Conservation (phyloP, 164 flowering plant genomes). For the Vitis labrusca region DNA sequence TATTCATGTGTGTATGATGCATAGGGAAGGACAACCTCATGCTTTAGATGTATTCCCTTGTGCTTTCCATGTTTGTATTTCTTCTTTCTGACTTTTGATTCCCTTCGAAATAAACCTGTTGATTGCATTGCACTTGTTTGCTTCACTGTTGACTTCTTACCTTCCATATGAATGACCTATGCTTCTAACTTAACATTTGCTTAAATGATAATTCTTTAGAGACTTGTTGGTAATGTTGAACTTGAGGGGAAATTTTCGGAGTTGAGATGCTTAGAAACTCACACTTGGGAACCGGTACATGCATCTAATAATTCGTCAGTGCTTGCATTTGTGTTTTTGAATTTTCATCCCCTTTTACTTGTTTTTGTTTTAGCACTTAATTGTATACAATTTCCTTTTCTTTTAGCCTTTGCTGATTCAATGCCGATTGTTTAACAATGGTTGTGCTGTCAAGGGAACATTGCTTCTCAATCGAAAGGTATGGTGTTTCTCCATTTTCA, state of each 20-base stretch:
- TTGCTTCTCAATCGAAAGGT: conserved; percentile 75
- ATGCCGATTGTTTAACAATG: conserved; percentile 65
- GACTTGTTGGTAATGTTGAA: conserved; percentile 7
- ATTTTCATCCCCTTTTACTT: background rate
- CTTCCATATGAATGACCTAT: no score
- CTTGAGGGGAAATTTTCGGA: conserved; percentile 17
- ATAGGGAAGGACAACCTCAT: no score
- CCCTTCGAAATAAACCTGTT: no score
- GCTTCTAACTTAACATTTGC: no score
- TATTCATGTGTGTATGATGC: no score
- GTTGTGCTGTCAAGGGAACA: conserved; percentile 86
- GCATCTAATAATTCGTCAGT: background rate
- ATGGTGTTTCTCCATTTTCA: background rate
- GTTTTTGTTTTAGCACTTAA: background rate
- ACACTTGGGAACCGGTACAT: conserved; percentile 34
- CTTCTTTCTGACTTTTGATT: no score
- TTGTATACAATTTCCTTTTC: conserved; percentile 2
- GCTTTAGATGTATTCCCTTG: no score
- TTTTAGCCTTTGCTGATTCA: conserved; percentile 79
- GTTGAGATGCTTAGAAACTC: conserved; percentile 5
- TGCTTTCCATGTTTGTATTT: no score
- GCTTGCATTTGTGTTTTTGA: background rate
- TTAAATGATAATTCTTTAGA: conserved; percentile 7
- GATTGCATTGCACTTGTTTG: no score
- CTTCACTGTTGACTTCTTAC: no score